Evolutionary conservation across 331 rosid species (phyloP).

Genomic region (Quercus phellos): DNA sequence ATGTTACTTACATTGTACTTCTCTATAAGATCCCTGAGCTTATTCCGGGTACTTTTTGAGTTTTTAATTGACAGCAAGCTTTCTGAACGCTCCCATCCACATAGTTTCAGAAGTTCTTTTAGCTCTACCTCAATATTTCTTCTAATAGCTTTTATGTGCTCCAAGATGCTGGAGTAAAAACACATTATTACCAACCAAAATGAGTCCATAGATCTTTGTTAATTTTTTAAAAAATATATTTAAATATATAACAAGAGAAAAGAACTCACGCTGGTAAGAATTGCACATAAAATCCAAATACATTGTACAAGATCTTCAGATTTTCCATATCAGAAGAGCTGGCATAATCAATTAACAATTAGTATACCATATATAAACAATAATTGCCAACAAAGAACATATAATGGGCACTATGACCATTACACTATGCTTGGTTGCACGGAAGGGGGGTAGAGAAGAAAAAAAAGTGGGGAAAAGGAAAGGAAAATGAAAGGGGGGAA

Average conservation of each 20-base stretch:
- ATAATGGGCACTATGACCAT: background rate
- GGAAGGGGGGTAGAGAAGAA: too few relatives aligned
- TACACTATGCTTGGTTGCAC: too few relatives aligned
- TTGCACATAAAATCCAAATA: constrained; percentile 78
- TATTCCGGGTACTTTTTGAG: constrained; percentile 61
- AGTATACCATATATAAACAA: background rate
- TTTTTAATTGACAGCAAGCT: constrained; percentile 49
- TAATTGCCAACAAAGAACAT: background rate
- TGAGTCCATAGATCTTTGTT: background rate
- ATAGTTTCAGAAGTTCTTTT: constrained; percentile 54
- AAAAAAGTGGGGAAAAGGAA: too few relatives aligned
- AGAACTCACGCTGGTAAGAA: constrained; percentile 77
- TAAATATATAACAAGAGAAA: background rate
- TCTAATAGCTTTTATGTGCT: constrained; percentile 50
- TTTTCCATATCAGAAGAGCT: constrained; percentile 40
- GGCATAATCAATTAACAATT: constrained; percentile 21
- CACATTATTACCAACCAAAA: constrained; percentile 11
- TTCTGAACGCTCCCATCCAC: constrained; percentile 70
- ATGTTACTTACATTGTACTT: constrained; percentile 65
- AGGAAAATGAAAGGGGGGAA: too few relatives aligned
- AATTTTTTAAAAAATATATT: background rate
- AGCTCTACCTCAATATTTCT: constrained; percentile 55
- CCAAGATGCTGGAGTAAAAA: constrained; percentile 45
- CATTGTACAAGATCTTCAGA: constrained; percentile 56
- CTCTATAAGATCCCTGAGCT: constrained; percentile 73